Percentiles rank a stretch among this genome's conserved stretches.
These are phyloP conservation scores for Auriscalpium vulgare DNA, from an alignment of 768 basidiomycete species.

Conservation along the genomic window DNA sequence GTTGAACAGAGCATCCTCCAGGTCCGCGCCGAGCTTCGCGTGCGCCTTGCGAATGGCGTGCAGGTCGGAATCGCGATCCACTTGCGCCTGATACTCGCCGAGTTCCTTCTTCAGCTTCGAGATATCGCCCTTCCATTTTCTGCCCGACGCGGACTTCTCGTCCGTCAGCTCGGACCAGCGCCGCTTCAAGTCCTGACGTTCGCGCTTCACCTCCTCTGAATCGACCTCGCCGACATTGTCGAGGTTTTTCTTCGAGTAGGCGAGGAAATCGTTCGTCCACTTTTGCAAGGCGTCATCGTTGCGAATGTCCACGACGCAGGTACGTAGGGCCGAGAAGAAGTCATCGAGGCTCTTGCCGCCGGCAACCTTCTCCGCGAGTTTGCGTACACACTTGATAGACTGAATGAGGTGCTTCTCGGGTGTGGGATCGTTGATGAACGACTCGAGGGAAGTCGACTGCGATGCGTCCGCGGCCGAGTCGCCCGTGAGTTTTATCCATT, in stretches of 20 bases:
- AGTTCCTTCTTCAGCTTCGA: conserved; percentile 38
- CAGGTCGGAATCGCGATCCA: conserved; percentile 45
- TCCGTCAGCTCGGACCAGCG: conserved; percentile 46
- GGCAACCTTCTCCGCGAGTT: conserved; percentile 47
- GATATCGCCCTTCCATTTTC: conserved; percentile 47
- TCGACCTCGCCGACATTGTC: conserved; percentile 44
- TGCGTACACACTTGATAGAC: conserved; percentile 35
- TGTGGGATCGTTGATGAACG: conserved; percentile 54
- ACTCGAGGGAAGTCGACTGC: conserved; percentile 37
- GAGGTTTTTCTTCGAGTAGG: conserved; percentile 36
- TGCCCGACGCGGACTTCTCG: conserved; percentile 31
- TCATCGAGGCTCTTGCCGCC: conserved; percentile 41
- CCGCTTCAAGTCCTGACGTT: conserved; percentile 35
- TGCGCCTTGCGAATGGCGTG: conserved; percentile 40
- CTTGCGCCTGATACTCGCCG: conserved; percentile 33
- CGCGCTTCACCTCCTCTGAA: conserved; percentile 34
- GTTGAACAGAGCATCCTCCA: conserved; percentile 37
- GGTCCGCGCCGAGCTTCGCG: conserved; percentile 35
- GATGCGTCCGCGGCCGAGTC: conserved; percentile 41
- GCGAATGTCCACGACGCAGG: conserved; percentile 40
- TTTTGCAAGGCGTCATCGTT: conserved; percentile 43
- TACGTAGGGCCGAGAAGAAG: conserved; percentile 33
- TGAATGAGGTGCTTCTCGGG: conserved; percentile 52
- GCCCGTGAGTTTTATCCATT: conserved; percentile 46
- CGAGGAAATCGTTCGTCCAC: conserved; percentile 51